Conservation (phyloP, 345 rosid genomes). For the Lenwebbia sp. region DNA sequence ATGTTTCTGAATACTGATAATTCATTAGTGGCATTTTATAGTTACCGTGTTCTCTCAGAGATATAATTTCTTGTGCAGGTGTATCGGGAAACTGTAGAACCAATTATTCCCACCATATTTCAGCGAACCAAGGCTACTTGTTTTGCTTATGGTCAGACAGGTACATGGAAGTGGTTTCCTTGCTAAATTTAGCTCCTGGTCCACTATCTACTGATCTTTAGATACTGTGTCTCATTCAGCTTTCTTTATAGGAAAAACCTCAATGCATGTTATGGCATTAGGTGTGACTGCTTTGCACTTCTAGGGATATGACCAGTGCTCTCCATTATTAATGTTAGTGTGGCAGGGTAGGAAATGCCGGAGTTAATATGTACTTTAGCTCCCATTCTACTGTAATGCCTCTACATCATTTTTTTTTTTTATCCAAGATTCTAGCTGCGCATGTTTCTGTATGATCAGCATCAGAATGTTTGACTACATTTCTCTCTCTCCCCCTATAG, state of each 20-base stretch:
- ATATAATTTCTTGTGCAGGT: conserved; percentile 35
- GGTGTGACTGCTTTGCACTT: neutral
- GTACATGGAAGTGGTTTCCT: conserved; percentile 17
- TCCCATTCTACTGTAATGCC: neutral
- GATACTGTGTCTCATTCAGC: neutral
- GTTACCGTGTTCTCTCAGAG: neutral
- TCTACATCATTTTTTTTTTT: neutral
- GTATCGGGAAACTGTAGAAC: conserved; percentile 79
- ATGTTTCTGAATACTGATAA: neutral
- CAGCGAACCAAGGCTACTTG: conserved; percentile 97
- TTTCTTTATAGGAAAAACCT: neutral
- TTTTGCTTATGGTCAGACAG: conserved; percentile 99
- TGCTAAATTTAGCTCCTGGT: neutral
- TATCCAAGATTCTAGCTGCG: neutral
- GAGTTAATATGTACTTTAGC: neutral
- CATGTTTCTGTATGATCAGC: neutral
- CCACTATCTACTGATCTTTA: neutral
- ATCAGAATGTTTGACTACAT: neutral
- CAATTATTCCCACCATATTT: conserved; percentile 87
- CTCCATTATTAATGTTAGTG: neutral
- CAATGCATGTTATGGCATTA: neutral
- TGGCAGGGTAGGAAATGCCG: neutral
- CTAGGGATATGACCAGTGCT: neutral
- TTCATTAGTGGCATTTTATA: neutral
- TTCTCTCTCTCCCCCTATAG: neutral